Conservation (phyloP, 2,329 filamentous ascomycete genomes). For the Coniosporium tulheliwenetii region DNA sequence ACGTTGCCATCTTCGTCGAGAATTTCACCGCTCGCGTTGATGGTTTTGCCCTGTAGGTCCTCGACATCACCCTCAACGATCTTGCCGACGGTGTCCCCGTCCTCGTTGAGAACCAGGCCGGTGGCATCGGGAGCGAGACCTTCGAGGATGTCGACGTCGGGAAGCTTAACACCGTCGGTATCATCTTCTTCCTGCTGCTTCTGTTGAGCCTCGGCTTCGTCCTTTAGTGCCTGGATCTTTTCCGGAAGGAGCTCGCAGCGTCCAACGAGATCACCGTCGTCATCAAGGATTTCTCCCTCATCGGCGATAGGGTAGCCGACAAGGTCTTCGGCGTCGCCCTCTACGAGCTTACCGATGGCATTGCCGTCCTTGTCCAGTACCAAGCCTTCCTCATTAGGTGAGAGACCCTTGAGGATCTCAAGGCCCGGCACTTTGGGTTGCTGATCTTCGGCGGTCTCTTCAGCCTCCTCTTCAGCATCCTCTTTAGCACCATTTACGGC, state of each 20-base stretch:
- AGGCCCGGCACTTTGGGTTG: conserved; percentile 27
- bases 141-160: conserved; percentile 29
- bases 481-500: conserved; percentile 10
- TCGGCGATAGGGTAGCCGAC: conserved; percentile 36
- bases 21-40: conserved; percentile 39
- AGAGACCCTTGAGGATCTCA: conserved; percentile 31
- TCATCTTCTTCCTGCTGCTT: conserved; percentile 11
- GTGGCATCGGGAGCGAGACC: conserved; percentile 29
- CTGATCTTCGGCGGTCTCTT: conserved; percentile 7
- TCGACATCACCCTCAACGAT: conserved; percentile 31
- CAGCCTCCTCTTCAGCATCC: conserved; percentile 7
- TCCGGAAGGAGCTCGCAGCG: conserved; percentile 34
- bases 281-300: conserved; percentile 39
- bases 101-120: conserved; percentile 33
- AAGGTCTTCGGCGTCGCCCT: conserved; percentile 37
- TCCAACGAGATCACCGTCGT: conserved; percentile 38
- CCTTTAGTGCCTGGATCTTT: conserved; percentile 21
- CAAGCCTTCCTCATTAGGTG: conserved; percentile 38
- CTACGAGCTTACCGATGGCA: conserved; percentile 30
- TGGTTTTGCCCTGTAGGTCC: conserved; percentile 30
- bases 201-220: conserved; percentile 8
- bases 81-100: conserved; percentile 33
- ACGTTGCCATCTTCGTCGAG: conserved; percentile 38
- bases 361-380: conserved; percentile 36
- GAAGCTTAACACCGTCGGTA: conserved; percentile 15